phyloP scores from a whole-genome alignment of 108 stramenopile species.

The Craspedostauros australis region DNA sequence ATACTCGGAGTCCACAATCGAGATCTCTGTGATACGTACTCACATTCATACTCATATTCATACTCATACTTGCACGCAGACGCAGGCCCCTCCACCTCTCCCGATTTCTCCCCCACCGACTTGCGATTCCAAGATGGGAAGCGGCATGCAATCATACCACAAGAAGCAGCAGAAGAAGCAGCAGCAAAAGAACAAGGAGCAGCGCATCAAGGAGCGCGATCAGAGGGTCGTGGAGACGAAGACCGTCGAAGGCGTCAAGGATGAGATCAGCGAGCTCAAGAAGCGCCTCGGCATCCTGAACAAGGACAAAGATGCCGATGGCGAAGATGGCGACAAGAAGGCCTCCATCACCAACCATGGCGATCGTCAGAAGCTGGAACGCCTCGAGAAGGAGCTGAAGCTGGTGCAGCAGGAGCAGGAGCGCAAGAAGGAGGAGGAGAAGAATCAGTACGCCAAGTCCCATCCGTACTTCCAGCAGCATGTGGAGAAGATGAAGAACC shows the following conservation, averaged over 20 bases:
- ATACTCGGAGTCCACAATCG: too few relatives aligned
- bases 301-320: conserved; percentile 2
- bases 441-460: too few relatives aligned
- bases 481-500: conserved; percentile 18
- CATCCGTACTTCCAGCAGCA: too few relatives aligned
- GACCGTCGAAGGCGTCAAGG: conserved; percentile 42
- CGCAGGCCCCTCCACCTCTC: too few relatives aligned
- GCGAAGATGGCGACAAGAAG: neutral
- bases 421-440: too few relatives aligned
- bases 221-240: conserved; percentile 58
- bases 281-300: too few relatives aligned
- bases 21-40: too few relatives aligned
- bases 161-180: conserved; percentile 56
- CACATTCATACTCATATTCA: too few relatives aligned
- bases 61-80: too few relatives aligned
- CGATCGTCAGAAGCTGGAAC: conserved; percentile 45
- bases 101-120: too few relatives aligned
- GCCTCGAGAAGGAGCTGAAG: conserved; percentile 66
- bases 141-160: conserved; percentile 19
- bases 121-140: neutral
- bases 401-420: conserved; percentile 45
- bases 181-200: conserved; percentile 64
- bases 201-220: conserved; percentile 62
- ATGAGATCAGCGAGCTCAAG: conserved; percentile 43
- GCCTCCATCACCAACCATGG: conserved; percentile 8